phyloP scores from a whole-genome alignment of 2,329 filamentous ascomycete genomes.

The Phaeosphaeriaceae sp. region DNA sequence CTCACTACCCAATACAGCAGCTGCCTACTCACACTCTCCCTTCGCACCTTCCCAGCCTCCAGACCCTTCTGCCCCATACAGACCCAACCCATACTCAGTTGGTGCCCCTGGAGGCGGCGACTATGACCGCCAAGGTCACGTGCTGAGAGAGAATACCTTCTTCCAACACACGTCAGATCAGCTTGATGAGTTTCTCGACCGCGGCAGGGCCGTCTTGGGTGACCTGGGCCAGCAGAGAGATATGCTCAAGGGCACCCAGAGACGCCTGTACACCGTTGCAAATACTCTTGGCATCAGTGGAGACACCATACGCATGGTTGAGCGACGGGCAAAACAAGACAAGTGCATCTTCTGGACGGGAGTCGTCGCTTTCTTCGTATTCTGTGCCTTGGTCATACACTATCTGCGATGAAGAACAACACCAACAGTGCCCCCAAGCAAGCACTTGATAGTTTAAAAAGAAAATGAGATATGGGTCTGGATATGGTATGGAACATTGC shows the following conservation, averaged over 20 bases:
- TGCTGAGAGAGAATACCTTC: conserved; percentile 88
- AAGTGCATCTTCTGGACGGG: conserved; percentile 97
- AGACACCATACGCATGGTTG: conserved; percentile 96
- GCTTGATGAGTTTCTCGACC: conserved; percentile 91
- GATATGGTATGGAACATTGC: not conserved
- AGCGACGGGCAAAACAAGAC: conserved; percentile 88
- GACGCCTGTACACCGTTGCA: conserved; percentile 86
- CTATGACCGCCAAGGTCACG: conserved; percentile 77
- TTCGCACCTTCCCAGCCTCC: conserved; percentile 40
- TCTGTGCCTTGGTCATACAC: conserved; percentile 90
- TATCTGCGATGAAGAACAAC: conserved; percentile 64
- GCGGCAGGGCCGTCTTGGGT: conserved; percentile 86
- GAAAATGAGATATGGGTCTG: too few species aligned
- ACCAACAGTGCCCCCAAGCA: too few species aligned
- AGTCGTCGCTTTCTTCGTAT: conserved; percentile 83
- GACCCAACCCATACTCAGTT: conserved; percentile 51
- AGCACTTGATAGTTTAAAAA: too few species aligned
- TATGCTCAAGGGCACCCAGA: conserved; percentile 93
- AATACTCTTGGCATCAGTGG: conserved; percentile 93
- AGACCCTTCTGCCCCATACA: conserved; percentile 43
- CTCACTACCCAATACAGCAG: conserved; percentile 51
- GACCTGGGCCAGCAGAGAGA: conserved; percentile 90
- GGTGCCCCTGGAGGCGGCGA: conserved; percentile 54
- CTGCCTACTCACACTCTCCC: conserved; percentile 31
- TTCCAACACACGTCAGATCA: conserved; percentile 81